Base-by-base conservation (phyloP, 139 green algal genomes). In the Haematococcus lacustris region DNA sequence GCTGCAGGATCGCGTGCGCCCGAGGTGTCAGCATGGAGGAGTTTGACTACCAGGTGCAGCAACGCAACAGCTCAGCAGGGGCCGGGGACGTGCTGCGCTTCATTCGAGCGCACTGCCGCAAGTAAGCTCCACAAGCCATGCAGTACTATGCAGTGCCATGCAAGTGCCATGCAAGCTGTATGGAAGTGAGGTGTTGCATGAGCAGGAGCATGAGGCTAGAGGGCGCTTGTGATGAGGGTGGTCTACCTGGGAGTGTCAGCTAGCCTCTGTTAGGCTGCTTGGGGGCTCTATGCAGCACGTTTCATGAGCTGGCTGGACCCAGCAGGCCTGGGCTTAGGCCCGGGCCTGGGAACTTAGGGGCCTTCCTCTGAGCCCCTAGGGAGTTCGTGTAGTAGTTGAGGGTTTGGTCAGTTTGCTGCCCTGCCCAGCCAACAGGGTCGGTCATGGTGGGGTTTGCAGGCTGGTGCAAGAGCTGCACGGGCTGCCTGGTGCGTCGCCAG, bases 21-120 rank as follows among this genome's bases (percentile, higher is more conserved):
- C 67, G 67, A 4, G 74, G 74, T 26, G 2, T 74, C 26, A 30
- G 25, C 34, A 78, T 78, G 74, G 74, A 78, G 74, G 34, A 61
- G 51, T 41, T 78, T 9, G 67, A 70, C 25, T 28, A 32, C 17
- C 64, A 34, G 32, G 66, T 59, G 1, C 33, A 30, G n/a, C 74
- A 61, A 40, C 69, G 62, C 39, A 35, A 57, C 23, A 33, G 41
- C 40, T 71, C 67, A 43, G 41, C 59, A 17, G 74, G 74, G 32
- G 67, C 30, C 21, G 43, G 51, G 34, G 40, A 71, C 57, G 74
- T 78, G 67, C 74, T 78, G 67, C 74, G 67, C 39, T 60, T 50
- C 67, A 63, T 78, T 25, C 57, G 74, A 3, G 43, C 62, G 23
- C 74, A 78, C 60, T 0, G 66, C 25, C 74, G 66, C 39, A 70